Base-by-base conservation (phyloP, 2,329 filamentous ascomycete species). In the Madurella mycetomatis region DNA sequence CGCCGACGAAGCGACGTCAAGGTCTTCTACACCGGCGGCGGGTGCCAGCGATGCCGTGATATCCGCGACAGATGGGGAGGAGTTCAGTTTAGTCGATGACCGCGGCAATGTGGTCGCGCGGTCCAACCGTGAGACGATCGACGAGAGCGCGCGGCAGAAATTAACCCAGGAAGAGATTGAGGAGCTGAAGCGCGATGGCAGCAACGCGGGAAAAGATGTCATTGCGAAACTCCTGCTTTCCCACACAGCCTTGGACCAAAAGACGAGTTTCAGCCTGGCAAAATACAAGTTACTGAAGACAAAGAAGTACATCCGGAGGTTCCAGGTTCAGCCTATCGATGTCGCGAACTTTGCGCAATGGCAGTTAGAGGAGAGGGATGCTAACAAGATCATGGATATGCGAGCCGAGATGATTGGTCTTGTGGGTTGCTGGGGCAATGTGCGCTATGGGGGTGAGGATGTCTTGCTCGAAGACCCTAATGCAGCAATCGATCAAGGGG, bases 281-380 rank as follows among this genome's bases (percentile, higher is more conserved):
- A 99, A 99, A 71, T 99, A 99, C 72, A 96, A 94, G 66, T 76
- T 97, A 16, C 79, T 95, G 44, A 99, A 99, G 75, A 87, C 89
- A 60, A 92, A 86, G 68, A 99, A 99, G 72, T 97, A 95, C 69
- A 81, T 97, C 60, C 86, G 88, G 64, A 80, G 91, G 12, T 97
- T 99, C 66, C 90, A 88, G 0, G 83, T 94, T 1, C 70, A 95
- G 49, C 92, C 92, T 0, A 73, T 97, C 62, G 91, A 96, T 66
- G 84, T 95, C 13, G 79, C 85, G 0, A 79, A 84, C 60, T 75
- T 97, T 58, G 84, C 85, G 17, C 82, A 90, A 62, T 95, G 87
- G 76, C 78, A 92, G 65, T 73, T 96, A 47, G 78, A 86, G 53
- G 89, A 95, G 64, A 89, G 87, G 65, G 92, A 97, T 62, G 79